These are phyloP conservation scores for Rhinocladiella mackenziei DNA, from an alignment of 2,329 filamentous ascomycete species.

Conservation along the genomic window DNA sequence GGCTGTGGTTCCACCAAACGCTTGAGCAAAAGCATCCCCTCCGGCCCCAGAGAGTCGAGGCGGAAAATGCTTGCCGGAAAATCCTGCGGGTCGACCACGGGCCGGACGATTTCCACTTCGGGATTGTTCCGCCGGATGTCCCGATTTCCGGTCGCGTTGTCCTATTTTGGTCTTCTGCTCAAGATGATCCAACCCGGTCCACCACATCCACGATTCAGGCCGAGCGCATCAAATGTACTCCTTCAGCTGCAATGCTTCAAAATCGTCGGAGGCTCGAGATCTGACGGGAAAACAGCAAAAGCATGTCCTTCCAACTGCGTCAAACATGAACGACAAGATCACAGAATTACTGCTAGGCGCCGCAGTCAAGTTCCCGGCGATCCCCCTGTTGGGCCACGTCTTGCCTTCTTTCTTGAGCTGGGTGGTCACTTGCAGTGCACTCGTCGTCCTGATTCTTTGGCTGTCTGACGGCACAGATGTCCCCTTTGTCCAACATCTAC, in stretches of 20 bases:
- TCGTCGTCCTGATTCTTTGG: slow-evolving; percentile 38
- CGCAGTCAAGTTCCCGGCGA: slow-evolving; percentile 24
- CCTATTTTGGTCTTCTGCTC: not conserved
- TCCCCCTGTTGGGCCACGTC: not conserved
- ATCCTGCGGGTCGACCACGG: not conserved
- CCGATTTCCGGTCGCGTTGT: not conserved
- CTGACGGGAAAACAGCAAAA: not conserved
- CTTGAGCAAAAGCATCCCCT: too few relatives aligned
- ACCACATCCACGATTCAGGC: not conserved
- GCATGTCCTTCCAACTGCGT: not conserved
- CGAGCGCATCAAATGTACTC: not conserved
- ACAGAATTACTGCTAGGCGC: slow-evolving; percentile 4
- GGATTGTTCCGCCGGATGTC: slow-evolving; percentile 1
- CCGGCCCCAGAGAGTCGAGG: not conserved
- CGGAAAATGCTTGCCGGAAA: not conserved
- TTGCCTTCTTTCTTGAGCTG: not conserved
- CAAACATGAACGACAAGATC: not conserved
- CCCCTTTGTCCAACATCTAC: slow-evolving; percentile 57
- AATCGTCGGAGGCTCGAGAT: not conserved
- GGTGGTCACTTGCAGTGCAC: slow-evolving; percentile 31
- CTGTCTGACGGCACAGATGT: slow-evolving; percentile 50
- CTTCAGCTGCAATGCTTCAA: not conserved
- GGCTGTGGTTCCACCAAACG: not conserved
- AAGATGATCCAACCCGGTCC: not conserved
- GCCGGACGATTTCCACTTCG: not conserved